Percentiles rank a stretch among this genome's conserved stretches.
Evolutionary conservation across 116 monocot genomes (phyloP).

Genomic region (Cymodocea nodosa): DNA sequence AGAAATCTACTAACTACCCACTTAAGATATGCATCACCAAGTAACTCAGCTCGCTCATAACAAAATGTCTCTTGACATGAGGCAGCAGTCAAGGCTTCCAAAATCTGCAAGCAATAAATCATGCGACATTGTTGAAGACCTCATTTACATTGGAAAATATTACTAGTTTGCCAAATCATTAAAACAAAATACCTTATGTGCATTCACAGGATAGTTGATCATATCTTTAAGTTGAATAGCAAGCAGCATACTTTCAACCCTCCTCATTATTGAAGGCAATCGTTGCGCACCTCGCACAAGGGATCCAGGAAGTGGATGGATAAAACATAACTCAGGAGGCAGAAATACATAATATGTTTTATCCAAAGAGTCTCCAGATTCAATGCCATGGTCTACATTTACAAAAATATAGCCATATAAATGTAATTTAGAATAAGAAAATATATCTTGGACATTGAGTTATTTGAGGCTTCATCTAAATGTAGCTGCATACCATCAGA

Average conservation of each 20-base stretch:
- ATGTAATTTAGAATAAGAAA: too few relatives aligned
- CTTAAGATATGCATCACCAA: conserved; percentile 97
- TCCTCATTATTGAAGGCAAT: conserved; percentile 90
- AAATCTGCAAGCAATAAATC: conserved; percentile 39
- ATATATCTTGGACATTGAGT: too few relatives aligned
- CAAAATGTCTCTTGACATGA: conserved; percentile 96
- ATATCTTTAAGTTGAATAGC: conserved; percentile 70
- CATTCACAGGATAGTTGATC: conserved; percentile 70
- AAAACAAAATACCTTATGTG: conserved; percentile 42
- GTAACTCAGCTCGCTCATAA: conserved; percentile 89
- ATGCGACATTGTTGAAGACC: not conserved
- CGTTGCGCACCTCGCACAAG: conserved; percentile 93
- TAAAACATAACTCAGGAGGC: conserved; percentile 85
- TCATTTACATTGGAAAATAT: not conserved
- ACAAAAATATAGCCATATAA: not conserved
- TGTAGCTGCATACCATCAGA: conserved; percentile 53
- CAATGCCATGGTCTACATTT: conserved; percentile 42
- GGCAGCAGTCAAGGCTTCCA: conserved; percentile 97
- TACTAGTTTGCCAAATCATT: not conserved
- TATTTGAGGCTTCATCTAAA: too few relatives aligned
- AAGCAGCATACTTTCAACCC: conserved; percentile 93
- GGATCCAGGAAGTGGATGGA: conserved; percentile 89
- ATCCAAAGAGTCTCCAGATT: conserved; percentile 60
- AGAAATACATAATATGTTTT: conserved; percentile 95
- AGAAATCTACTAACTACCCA: conserved; percentile 97